Percentiles rank a stretch among this genome's conserved stretches.
phyloP scores from a whole-genome alignment of 2,329 filamentous ascomycete species.

The Xylaria sp. region DNA sequence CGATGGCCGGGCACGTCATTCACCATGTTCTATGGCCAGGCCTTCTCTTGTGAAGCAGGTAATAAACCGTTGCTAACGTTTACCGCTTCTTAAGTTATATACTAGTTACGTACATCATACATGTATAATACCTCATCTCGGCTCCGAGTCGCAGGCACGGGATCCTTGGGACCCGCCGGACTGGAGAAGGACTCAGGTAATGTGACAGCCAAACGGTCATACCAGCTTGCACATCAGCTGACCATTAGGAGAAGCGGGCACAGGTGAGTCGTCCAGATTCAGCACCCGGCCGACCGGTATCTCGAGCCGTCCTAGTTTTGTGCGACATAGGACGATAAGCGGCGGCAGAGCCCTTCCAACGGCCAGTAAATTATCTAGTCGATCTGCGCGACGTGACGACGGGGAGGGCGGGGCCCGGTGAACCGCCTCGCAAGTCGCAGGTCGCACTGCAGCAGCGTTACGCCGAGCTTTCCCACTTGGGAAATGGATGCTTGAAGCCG shows the following conservation, averaged over 20 bases:
- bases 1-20: background rate
- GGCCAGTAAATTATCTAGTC: background rate
- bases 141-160: background rate
- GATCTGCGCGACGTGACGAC: background rate
- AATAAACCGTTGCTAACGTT: slow-evolving; percentile 5
- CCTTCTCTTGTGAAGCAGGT: background rate
- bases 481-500: too few species aligned
- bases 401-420: too few species aligned
- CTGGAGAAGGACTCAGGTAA: slow-evolving; percentile 8
- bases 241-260: background rate
- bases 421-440: too few species aligned
- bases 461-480: slow-evolving; percentile 19
- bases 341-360: background rate
- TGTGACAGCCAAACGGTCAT: background rate
- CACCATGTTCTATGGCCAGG: background rate
- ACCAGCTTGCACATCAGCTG: background rate
- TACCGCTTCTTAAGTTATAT: slow-evolving; percentile 14
- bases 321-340: background rate
- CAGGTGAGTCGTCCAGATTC: background rate
- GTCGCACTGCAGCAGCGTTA: slow-evolving; percentile 10
- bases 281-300: background rate
- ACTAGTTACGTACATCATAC: too few species aligned
- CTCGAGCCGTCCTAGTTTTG: background rate
- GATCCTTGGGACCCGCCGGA: slow-evolving; percentile 2
- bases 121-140: slow-evolving; percentile 3